phyloP scores from a whole-genome alignment of 129 eudicot genomes.

The Scalesia atractyloides region DNA sequence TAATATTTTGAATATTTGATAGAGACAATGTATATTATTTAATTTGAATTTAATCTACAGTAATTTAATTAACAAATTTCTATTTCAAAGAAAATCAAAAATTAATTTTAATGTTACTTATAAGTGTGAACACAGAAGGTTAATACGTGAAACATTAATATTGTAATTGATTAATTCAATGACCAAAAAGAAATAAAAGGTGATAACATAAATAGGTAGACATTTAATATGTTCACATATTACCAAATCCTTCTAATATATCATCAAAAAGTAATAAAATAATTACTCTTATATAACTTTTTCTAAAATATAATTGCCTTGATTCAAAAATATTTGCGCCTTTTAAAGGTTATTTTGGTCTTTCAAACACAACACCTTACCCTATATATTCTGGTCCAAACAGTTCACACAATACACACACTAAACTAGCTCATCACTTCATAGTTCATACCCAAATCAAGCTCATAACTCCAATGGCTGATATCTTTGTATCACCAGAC shows the following conservation, averaged over 20 bases:
- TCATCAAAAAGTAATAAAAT: neutral
- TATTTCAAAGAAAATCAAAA: neutral
- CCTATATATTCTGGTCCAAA: constrained; percentile 4
- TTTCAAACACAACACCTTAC: constrained; percentile 16
- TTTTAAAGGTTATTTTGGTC: constrained; percentile 19
- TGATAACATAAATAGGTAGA: neutral
- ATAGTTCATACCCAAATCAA: neutral
- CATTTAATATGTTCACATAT: constrained; percentile 9
- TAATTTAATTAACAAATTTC: neutral
- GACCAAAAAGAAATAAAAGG: neutral
- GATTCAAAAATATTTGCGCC: constrained; percentile 5
- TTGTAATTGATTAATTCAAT: neutral
- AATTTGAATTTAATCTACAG: too few species aligned
- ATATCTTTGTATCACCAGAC: constrained; percentile 8
- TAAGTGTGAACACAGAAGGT: neutral
- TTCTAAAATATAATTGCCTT: neutral
- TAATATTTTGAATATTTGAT: too few species aligned
- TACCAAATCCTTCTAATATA: neutral
- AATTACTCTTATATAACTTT: neutral
- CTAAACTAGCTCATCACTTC: neutral
- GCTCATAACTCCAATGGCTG: constrained; percentile 2
- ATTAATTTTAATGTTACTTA: neutral
- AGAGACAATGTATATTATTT: too few species aligned
- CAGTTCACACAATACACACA: constrained; percentile 14
- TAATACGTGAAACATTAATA: neutral